Base-by-base conservation (phyloP, 1,284 basidiomycete genomes). In the Rhizopogon hawkerae region DNA sequence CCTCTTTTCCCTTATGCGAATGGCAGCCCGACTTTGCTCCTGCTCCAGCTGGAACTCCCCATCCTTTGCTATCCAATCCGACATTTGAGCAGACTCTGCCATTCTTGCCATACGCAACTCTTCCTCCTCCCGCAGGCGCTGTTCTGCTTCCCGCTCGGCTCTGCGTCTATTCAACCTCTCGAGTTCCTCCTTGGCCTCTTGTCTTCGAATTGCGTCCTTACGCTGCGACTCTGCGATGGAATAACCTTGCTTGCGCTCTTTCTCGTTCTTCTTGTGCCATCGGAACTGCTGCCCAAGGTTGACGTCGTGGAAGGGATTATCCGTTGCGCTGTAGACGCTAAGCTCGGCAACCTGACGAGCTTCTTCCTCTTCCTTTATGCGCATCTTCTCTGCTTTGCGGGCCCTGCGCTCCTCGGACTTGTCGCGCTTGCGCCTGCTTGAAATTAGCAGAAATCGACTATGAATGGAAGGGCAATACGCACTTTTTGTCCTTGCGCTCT, bases 191-290 rank as follows among this genome's bases (percentile, higher is more conserved):
- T 91, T 91, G 1, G 94, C 92, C 61, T 98, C 96, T 57, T 87
- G 79, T 29, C 88, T 76, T 46, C 95, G 72, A 21, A 89, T 66
- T 2, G 84, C 84, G 69, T 99, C 96, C 57, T 81, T 79, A 55
- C 76, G 75, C 53, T 88, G 85, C 2, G 89, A 78, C 61, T 99
- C 95, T 1, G 83, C 84, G 0, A 83, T 62, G 1, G 85, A 80
- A 49, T 98, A 62, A 1, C 96, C 96, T 50, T 83, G 72, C 67
- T 95, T 97, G 61, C 82, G 79, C 65, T 98, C 96, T 71, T 92
- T 92, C 65, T 98, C 95, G 34, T 84, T 80, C 73, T 98, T 98
- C 76, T 99, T 99, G 68, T 92, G 90, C 96, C 96, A 99, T 52
- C 87, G 83, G 69, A 98, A 98, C 65, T 92, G 89, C 62, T 97